Conservation (phyloP, 768 basidiomycete species). For the Termitomyces sp. region DNA sequence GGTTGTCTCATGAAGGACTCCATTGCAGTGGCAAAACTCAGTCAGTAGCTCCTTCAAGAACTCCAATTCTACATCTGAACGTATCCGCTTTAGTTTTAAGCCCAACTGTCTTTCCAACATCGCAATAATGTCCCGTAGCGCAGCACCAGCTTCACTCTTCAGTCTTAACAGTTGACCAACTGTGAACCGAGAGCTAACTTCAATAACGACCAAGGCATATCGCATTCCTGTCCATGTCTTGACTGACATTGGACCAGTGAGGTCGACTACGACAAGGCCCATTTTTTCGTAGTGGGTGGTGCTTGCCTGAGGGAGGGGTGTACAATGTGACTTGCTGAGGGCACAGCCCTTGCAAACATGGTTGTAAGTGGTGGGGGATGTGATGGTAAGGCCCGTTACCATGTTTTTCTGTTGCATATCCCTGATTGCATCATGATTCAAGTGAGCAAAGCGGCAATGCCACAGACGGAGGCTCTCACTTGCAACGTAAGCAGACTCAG, state of each 20-base stretch:
- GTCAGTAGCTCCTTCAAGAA: not conserved
- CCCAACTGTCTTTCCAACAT: not conserved
- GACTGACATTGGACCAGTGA: not conserved
- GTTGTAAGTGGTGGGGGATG: not conserved
- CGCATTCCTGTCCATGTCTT: not conserved
- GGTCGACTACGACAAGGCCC: not conserved
- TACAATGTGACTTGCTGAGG: not conserved
- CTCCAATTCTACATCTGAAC: not conserved
- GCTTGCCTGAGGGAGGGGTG: not conserved
- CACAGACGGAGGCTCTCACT: not conserved
- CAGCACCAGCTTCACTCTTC: not conserved
- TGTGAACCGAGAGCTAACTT: not conserved
- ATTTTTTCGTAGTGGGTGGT: not conserved
- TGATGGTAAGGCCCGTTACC: not conserved
- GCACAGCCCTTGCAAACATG: not conserved
- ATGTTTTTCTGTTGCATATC: not conserved
- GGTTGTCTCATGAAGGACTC: not conserved
- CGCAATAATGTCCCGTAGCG: not conserved
- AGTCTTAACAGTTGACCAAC: not conserved
- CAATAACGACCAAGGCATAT: not conserved
- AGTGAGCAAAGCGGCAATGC: not conserved
- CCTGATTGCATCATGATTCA: not conserved
- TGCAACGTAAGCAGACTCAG: not conserved
- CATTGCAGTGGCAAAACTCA: not conserved
- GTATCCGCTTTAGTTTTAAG: not conserved